Conservation (phyloP, 306 rosid species). For the Bauhinia variegata region DNA sequence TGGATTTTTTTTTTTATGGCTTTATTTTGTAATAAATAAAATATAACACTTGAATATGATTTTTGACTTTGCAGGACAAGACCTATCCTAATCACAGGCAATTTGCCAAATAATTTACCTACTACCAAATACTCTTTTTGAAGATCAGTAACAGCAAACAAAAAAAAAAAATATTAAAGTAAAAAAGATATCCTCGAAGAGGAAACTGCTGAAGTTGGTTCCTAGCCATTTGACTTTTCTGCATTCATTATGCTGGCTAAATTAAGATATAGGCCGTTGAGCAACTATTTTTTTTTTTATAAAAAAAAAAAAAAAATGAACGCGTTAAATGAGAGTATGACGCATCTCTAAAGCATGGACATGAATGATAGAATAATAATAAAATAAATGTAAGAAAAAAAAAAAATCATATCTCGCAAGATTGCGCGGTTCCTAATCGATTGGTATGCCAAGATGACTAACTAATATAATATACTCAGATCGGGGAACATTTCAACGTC, state of each 20-base stretch:
- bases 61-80: slow-evolving; percentile 4
- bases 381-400: too few relatives aligned
- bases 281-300: not conserved
- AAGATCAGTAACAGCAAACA: not conserved
- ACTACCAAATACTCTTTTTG: too few relatives aligned
- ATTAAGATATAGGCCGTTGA: slow-evolving; percentile 15
- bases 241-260: slow-evolving; percentile 3
- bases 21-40: slow-evolving; percentile 3
- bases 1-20: not conserved
- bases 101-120: not conserved
- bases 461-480: too few relatives aligned
- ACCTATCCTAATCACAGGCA: slow-evolving; percentile 6
- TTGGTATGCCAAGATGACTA: too few relatives aligned
- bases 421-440: too few relatives aligned
- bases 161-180: not conserved
- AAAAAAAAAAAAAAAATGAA: too few relatives aligned
- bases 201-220: slow-evolving; percentile 4
- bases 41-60: not conserved
- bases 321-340: too few relatives aligned
- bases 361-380: too few relatives aligned
- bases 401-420: too few relatives aligned
- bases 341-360: not conserved
- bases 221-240: slow-evolving; percentile 34
- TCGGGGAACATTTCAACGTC: too few relatives aligned
- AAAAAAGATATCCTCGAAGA: not conserved